Base-by-base conservation (phyloP, 176 grass and related monocot species). In the Phoenix roebelenii region DNA sequence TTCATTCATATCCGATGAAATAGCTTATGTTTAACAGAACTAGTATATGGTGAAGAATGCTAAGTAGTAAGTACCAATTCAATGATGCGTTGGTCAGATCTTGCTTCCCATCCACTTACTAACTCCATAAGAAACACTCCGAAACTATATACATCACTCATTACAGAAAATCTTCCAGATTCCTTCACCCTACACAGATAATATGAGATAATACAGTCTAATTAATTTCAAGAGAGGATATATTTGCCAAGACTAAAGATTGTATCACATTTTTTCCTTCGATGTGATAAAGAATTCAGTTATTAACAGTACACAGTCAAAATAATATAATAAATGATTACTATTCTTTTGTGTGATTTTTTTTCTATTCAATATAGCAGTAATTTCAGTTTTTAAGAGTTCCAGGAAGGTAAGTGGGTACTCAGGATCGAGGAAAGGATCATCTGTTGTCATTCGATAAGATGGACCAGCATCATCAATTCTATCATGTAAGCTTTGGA, bases 41-140 rank as follows among this genome's bases (percentile, higher is more conserved):
- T 44, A 44, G 35, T 44, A 44, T 44, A 44, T 26, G 51, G 17
- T 5, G 15, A 39, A 52, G 58, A 32, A 15, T 78, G 49, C 12
- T 50, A 66, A 23, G 59, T 93, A 98, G 7, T 50, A 66, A 23
- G 59, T 93, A 98, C 88, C 88, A 72, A 85, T 59, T 79, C 73
- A 65, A 93, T 77, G 56, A 89, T 78, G 73, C 52, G 75, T 83
- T 78, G 79, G 76, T 92, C 81, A 61, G 73, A 82, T 17, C 30
- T 26, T 54, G 61, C 82, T 28, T 74, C 83, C 54, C 15, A 66
- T 51, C 94, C 94, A 29, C 82, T 85, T 58, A 92, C 58, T 71
- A 98, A 68, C 77, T 92, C 94, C 50, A 92, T 49, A 76, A 98
- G 73, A 74, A 98, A 98, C 22, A 98, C 82, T 7, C 94, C 94